Percentiles rank a stretch among this genome's conserved stretches.
These are phyloP conservation scores for Domatiomyces catenatus DNA, from an alignment of 2,329 filamentous ascomycete genomes.

Conservation along the genomic window DNA sequence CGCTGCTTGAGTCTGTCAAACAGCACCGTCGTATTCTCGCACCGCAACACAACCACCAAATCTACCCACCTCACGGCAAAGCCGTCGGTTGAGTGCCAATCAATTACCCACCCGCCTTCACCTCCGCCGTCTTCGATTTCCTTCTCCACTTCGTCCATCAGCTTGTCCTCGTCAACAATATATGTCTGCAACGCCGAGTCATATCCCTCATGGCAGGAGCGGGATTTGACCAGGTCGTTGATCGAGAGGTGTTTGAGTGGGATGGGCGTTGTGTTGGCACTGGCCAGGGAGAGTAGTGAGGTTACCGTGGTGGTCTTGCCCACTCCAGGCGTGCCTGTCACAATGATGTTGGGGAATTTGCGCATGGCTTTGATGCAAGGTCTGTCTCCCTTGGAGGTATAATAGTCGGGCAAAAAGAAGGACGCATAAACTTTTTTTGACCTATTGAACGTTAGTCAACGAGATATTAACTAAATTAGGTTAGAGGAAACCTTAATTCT, in stretches of 20 bases:
- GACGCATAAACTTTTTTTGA: not conserved
- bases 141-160: constrained; percentile 79
- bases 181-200: constrained; percentile 74
- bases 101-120: constrained; percentile 71
- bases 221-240: constrained; percentile 83
- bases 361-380: constrained; percentile 6
- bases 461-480: too few relatives aligned
- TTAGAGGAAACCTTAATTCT: too few relatives aligned
- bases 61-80: constrained; percentile 92
- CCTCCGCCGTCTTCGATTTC: constrained; percentile 40
- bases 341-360: constrained; percentile 63
- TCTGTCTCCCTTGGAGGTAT: not conserved
- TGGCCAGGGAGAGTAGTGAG: constrained; percentile 34
- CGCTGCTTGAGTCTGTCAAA: constrained; percentile 66
- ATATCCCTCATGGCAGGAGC: constrained; percentile 71
- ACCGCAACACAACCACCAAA: constrained; percentile 74
- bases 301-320: constrained; percentile 92
- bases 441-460: not conserved
- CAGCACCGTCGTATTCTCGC: constrained; percentile 58
- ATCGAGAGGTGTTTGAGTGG: constrained; percentile 71
- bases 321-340: constrained; percentile 89
- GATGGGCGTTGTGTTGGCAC: constrained; percentile 44
- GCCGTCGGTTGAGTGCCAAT: constrained; percentile 95
- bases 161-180: constrained; percentile 94
- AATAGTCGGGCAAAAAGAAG: not conserved